Evolutionary conservation across 352 stramenopile genomes (phyloP).

Genomic region (Chrysophaeum taylorii): DNA sequence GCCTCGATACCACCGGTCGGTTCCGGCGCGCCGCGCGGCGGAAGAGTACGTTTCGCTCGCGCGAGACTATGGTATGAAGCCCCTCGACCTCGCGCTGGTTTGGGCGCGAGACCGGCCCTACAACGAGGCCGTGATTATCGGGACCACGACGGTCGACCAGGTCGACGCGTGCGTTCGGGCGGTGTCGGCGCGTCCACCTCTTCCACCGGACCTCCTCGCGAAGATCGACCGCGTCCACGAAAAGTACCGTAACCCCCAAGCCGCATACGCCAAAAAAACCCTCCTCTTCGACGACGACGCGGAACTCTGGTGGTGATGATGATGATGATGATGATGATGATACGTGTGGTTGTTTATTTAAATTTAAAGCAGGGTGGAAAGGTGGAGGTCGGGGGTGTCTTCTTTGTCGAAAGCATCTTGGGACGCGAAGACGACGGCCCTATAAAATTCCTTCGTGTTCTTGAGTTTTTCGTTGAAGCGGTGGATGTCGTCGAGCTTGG

Average conservation of each 20-base stretch:
- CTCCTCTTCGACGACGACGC: too few relatives aligned
- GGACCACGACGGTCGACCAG: slow-evolving; percentile 1
- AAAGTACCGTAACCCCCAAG: neutral
- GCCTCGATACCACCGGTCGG: neutral
- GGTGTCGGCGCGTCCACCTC: too few relatives aligned
- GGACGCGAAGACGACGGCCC: neutral
- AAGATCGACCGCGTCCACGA: slow-evolving; percentile 2
- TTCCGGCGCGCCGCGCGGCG: neutral
- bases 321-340: too few relatives aligned
- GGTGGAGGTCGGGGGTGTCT: too few relatives aligned
- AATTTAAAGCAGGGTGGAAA: too few relatives aligned
- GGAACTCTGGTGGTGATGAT: too few relatives aligned
- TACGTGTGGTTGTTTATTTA: too few relatives aligned
- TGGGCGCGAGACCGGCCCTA: neutral
- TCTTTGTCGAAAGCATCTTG: neutral
- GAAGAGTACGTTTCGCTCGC: neutral
- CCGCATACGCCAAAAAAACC: too few relatives aligned
- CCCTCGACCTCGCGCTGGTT: neutral
- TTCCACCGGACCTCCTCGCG: neutral
- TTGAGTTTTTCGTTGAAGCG: slow-evolving; percentile 51
- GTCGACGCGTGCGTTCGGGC: neutral
- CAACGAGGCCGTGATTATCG: neutral
- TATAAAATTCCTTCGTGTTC: slow-evolving; percentile 45
- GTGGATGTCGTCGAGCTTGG: slow-evolving; percentile 53
- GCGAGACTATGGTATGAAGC: neutral